A percentile compares a stretch with the other conserved stretches of the same genome.
Conservation (phyloP, 2,329 filamentous ascomycete species). For the Sporothrix pseudoabietina region DNA sequence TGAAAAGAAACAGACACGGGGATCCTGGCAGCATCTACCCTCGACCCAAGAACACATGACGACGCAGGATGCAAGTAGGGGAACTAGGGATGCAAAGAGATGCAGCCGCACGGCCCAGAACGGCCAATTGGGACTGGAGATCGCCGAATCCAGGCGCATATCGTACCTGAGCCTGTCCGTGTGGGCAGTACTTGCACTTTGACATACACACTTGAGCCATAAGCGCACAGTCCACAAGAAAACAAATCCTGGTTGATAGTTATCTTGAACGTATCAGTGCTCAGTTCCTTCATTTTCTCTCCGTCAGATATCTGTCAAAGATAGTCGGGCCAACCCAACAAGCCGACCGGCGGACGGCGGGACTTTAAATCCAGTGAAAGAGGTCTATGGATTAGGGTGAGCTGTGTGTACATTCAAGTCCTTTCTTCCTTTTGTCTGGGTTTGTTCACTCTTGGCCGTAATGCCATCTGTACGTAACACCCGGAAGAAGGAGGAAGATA, state of each 20-base stretch:
- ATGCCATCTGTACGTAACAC: no score
- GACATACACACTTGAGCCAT: neutral
- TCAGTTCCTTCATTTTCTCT: neutral
- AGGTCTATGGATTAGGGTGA: neutral
- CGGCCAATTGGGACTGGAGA: slow-evolving; percentile 7
- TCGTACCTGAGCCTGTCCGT: neutral
- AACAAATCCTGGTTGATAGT: neutral
- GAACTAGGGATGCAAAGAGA: neutral
- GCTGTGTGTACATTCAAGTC: neutral
- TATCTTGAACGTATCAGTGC: neutral
- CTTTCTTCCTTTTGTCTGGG: neutral
- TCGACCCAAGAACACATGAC: neutral
- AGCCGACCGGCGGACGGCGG: neutral
- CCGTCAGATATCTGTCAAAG: neutral
- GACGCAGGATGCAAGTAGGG: neutral
- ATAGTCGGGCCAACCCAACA: slow-evolving; percentile 9
- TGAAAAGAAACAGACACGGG: neutral
- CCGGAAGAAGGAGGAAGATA: neutral
- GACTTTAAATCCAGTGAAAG: neutral
- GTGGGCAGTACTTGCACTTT: neutral
- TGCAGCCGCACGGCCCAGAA: slow-evolving; percentile 15
- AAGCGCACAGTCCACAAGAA: neutral
- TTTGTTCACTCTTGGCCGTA: neutral
- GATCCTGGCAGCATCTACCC: neutral
- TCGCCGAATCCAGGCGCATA: slow-evolving; percentile 19